Base-by-base conservation (phyloP, 208 protist genomes). In the Leishmania mexicana region DNA sequence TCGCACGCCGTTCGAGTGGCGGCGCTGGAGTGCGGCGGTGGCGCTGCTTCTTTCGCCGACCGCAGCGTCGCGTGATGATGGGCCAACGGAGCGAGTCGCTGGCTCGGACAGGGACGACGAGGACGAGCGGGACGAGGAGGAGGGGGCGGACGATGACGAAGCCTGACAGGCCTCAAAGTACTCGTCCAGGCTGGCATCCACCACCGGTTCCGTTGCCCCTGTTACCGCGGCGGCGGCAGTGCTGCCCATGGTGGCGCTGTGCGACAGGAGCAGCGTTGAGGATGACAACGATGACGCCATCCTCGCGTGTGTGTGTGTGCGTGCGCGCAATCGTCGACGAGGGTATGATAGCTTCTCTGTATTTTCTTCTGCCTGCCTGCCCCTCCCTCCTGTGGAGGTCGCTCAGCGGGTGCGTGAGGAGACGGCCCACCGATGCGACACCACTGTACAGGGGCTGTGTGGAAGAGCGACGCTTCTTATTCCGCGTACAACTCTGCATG, bases 121-220 rank as follows among this genome's bases (percentile, higher is more conserved):
- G 28, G 62, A 77, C 13, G 81, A 80, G 38, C 53, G 78, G 71
- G 75, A 78, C 47, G 76, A 80, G 21, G 81, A 78, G 3, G 35
- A 49, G 13, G 57, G 40, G 1, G 62, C 40, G 17, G 82, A 74
- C 1, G 79, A 72, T 17, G 78, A 79, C 13, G 83, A 67, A 1
- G 79, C 75, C 35, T 54, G 40, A 60, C 92, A 95, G 11, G 80
- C 89, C 13, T 79, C 85, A n/a, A 86, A 95, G 80, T 95, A 95
- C 28, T 90, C 87, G 19, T 86, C 82, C 7, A 95, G 70, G 17
- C 10, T 42, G 28, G 75, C 80, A 24, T 95, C 84, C 24, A 42
- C 57, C 19, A 38, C 68, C 35, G 49, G 49, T 38, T 64, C 54
- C 4, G 40, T 35, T 45, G 72, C 38, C 38, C 2, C 70, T 24